These are phyloP conservation scores for Elsinoe fawcettii DNA, from an alignment of 2,329 filamentous ascomycete species.

Conservation along the genomic window DNA sequence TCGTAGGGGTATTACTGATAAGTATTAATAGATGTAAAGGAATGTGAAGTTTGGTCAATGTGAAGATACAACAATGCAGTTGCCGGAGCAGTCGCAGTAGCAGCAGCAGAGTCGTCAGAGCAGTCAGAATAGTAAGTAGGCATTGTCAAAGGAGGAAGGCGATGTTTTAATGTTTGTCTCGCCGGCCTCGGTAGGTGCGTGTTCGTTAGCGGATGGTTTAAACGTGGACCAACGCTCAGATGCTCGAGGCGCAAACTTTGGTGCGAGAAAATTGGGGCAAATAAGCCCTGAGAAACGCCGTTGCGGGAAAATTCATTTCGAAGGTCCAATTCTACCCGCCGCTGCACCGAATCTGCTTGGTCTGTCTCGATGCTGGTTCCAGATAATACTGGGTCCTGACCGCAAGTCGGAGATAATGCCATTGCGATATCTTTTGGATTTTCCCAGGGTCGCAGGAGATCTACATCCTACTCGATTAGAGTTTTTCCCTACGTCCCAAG, in stretches of 20 bases:
- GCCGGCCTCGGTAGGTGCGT: slow-evolving; percentile 4
- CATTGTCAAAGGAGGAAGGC: background rate
- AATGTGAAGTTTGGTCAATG: background rate
- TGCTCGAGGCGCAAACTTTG: slow-evolving; percentile 5
- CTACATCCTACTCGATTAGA: background rate
- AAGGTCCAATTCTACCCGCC: background rate
- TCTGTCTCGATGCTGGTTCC: background rate
- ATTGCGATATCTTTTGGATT: background rate
- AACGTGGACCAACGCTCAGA: slow-evolving; percentile 8
- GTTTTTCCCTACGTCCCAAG: slow-evolving; percentile 51
- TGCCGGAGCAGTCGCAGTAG: background rate
- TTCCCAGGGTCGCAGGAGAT: background rate
- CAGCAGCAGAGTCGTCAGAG: background rate
- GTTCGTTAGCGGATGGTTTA: background rate
- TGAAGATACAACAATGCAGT: background rate
- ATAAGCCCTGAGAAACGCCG: slow-evolving; percentile 5
- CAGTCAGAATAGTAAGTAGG: background rate
- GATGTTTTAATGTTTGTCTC: slow-evolving; percentile 6
- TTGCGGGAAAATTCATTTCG: background rate
- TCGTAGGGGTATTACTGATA: background rate
- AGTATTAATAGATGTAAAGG: background rate
- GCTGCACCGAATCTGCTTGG: background rate
- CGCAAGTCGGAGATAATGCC: background rate
- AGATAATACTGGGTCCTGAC: slow-evolving; percentile 1
- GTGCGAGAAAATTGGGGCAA: slow-evolving; percentile 4